These are phyloP conservation scores for Entonaema liquescens DNA, from an alignment of 495 filamentous ascomycete species.

Conservation along the genomic window DNA sequence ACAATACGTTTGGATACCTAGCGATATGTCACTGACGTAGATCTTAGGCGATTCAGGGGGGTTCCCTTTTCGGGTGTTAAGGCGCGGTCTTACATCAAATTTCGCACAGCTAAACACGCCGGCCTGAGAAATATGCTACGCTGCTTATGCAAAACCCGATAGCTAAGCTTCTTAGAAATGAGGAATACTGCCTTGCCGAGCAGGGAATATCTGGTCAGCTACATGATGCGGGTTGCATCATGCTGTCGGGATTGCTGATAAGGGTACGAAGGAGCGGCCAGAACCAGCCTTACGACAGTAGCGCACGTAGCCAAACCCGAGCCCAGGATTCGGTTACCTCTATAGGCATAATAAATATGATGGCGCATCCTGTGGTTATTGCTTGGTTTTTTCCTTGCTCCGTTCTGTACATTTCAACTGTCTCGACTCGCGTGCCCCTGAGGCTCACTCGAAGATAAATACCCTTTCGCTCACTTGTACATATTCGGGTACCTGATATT, in stretches of 20 bases:
- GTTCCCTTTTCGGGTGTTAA: slow-evolving; percentile 25
- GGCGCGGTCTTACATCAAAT: slow-evolving; percentile 16
- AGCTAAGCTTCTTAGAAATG: not conserved
- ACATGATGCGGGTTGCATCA: not conserved
- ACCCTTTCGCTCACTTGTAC: slow-evolving; percentile 8
- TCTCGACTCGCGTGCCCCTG: not conserved
- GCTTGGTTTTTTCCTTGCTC: not conserved
- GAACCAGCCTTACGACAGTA: slow-evolving; percentile 12
- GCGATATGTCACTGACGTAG: not conserved
- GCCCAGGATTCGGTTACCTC: not conserved
- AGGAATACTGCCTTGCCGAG: not conserved
- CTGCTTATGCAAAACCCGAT: no score
- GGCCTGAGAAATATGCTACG: no score
- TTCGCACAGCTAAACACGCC: slow-evolving; percentile 7
- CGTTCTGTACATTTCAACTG: not conserved
- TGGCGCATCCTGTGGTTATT: not conserved
- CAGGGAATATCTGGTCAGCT: not conserved
- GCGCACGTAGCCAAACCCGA: slow-evolving; percentile 1
- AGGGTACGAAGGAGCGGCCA: slow-evolving; percentile 13
- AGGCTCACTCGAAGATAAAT: slow-evolving; percentile 8
- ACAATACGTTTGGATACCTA: not conserved
- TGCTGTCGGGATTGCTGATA: not conserved
- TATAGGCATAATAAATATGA: slow-evolving; percentile 15
- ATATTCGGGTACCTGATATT: not conserved
- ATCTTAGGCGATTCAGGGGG: not conserved